Evolutionary conservation across 805 yeast species (phyloP), one percentile per base, ranked within the genome.

Genomic region (Saccharomycopsis fodiens): DNA sequence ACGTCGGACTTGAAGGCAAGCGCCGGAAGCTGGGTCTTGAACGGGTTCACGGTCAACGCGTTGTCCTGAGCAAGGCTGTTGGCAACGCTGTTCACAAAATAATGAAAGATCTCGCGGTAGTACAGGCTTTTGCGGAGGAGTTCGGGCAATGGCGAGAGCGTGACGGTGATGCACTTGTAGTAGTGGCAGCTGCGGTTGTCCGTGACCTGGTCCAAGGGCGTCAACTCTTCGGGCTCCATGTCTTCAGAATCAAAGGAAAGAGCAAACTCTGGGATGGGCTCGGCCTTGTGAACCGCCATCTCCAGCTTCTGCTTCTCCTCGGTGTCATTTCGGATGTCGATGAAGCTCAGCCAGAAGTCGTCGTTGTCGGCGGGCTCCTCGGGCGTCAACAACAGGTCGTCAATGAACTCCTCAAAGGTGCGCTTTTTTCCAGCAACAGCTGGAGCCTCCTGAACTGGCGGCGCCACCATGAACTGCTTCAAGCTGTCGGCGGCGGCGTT

Each of bases 71-170:
- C 36, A 15, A 32, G 20, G 8, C 20, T 7, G 20, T 15, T 19
- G 20, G 36, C 36, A 10, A 32, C 36, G 15, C 15, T 5, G 5
- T 5, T 32, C 10, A 32, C 36, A 19, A 32, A 17, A 40, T 25
- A 79, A 50, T 78, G 78, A 62, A 83, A 77, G 17, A 79, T 65
- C 44, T 77, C 79, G 41, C 75, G 65, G 58, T 79, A 80, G 50
- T 67, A 70, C 0, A 85, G 82, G 12, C 78, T 81, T 44, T 74
- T 70, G 15, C 72, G 58, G 12, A 83, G 61, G 4, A 79, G 56
- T 46, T 78, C 85, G 0, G 93, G 89, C 3, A 80, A 57, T 1
- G 79, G 78, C n/a, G 35, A 10, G 23, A 48, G 22, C n/a, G 17
- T 22, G 12, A 47, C 39, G n/a, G 31, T 16, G 35, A 38, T 34